Base-by-base conservation (phyloP, 805 yeast genomes). In the Pichia exigua region DNA sequence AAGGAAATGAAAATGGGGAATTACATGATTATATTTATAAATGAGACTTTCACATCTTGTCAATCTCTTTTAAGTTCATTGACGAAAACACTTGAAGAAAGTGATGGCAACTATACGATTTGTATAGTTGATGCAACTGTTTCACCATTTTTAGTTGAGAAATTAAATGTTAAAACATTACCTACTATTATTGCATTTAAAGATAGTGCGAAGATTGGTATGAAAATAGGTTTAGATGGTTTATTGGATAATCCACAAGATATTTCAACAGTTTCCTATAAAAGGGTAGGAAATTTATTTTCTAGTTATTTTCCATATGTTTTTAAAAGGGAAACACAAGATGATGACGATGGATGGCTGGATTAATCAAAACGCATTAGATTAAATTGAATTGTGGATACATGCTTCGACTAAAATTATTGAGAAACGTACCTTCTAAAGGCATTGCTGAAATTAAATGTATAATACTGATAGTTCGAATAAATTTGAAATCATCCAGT, bases 101-200 rank as follows among this genome's bases (percentile, higher is more conserved):
- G 50, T 11, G 22, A 22, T 7, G 50, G 50, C 1, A n/a, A 6
- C 1, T 51, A 46, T 21, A 28, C 20, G 3, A 35, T 44, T 1
- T 46, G 15, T 17, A 18, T 47, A 15, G 30, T 51, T 1, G 18
- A 47, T 18, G 96, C 87, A 0, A 76, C 72, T 38, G 68, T 76
- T 40, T 85, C 91, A 1, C 90, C 95, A 4, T 88, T 88, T 61
- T 68, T 89, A 44, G 88, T 81, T 5, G 68, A 79, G 2, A 81
- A 79, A 61, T 72, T 89, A 41, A 69, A 72, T 3, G 73, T 89
- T 47, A 79, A 83, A 61, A 81, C 84, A 12, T 70, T 88, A 6
- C 96, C 96, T 0, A 83, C 82, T 57, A 81, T 87, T 2, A 65
- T 85, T 2, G 71, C 81, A 10, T 88, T 83, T 61, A 69, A 68